These are phyloP conservation scores for Mallotus japonicus DNA, from an alignment of 441 rosid genomes.

Conservation along the genomic window DNA sequence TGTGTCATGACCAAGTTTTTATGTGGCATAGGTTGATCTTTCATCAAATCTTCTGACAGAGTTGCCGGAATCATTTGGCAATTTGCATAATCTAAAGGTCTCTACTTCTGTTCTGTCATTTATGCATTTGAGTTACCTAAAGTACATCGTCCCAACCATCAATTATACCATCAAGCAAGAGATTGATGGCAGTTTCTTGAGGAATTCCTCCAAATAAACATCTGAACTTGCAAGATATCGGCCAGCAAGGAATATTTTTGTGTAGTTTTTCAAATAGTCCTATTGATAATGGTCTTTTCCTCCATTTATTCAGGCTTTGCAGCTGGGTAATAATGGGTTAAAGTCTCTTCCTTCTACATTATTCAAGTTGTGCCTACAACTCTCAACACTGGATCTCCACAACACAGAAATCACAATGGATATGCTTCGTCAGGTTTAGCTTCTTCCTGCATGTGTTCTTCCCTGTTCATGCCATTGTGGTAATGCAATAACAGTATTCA, in stretches of 20 bases:
- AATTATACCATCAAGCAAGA: not conserved
- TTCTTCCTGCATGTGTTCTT: slow-evolving; percentile 2
- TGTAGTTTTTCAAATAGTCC: not conserved
- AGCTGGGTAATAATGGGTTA: slow-evolving; percentile 65
- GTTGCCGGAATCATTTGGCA: slow-evolving; percentile 61
- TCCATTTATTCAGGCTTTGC: slow-evolving; percentile 50
- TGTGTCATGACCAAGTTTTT: slow-evolving; percentile 16
- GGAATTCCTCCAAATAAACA: not conserved
- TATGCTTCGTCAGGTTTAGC: slow-evolving; percentile 64
- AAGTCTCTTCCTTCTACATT: slow-evolving; percentile 54
- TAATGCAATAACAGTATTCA: not conserved
- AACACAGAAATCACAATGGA: slow-evolving; percentile 83
- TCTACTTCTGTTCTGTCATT: slow-evolving; percentile 4
- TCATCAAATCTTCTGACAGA: slow-evolving; percentile 70
- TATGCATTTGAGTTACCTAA: not conserved
- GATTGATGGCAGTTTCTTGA: not conserved
- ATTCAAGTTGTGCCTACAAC: slow-evolving; percentile 59
- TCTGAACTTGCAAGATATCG: not conserved
- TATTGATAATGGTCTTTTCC: not conserved
- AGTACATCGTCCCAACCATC: no score
- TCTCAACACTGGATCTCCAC: slow-evolving; percentile 57
- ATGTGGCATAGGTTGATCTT: slow-evolving; percentile 67
- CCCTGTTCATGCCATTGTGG: not conserved
- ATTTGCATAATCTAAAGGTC: slow-evolving; percentile 70
- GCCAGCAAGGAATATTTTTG: not conserved